These are phyloP conservation scores for Cephalotrichum gorgonifer DNA, from an alignment of 2,329 filamentous ascomycete genomes.

Conservation along the genomic window DNA sequence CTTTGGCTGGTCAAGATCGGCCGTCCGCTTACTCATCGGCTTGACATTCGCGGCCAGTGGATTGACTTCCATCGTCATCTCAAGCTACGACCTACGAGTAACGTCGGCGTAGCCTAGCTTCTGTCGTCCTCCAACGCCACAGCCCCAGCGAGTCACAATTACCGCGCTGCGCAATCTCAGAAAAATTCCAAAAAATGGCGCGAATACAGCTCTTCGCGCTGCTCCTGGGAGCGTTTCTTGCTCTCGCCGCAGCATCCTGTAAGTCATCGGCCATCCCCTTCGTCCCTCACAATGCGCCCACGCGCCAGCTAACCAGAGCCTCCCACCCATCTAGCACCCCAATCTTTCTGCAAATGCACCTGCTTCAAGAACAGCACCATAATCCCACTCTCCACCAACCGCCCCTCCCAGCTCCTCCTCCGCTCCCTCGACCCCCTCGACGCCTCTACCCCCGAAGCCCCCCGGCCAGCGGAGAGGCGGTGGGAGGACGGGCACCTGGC, in stretches of 20 bases:
- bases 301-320: not conserved
- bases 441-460: no score
- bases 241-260: slow-evolving; percentile 31
- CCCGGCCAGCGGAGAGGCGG: no score
- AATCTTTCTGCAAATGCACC: slow-evolving; percentile 60
- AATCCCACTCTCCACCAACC: slow-evolving; percentile 39
- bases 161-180: no score
- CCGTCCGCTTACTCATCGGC: no score
- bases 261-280: slow-evolving; percentile 12
- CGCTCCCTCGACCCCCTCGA: slow-evolving; percentile 3
- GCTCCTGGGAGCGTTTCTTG: slow-evolving; percentile 23
- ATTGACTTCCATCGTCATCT: no score
- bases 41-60: no score
- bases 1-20: no score
- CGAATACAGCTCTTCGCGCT: slow-evolving; percentile 25
- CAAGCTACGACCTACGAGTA: no score
- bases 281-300: slow-evolving; percentile 12
- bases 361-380: slow-evolving; percentile 62
- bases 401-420: slow-evolving; percentile 9
- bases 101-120: no score
- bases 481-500: slow-evolving; percentile 22
- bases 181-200: slow-evolving; percentile 20
- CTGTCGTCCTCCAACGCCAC: no score
- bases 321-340: slow-evolving; percentile 33
- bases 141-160: no score